Conservation (phyloP, 805 yeast species). For the Starmerella ratchasimensis region DNA sequence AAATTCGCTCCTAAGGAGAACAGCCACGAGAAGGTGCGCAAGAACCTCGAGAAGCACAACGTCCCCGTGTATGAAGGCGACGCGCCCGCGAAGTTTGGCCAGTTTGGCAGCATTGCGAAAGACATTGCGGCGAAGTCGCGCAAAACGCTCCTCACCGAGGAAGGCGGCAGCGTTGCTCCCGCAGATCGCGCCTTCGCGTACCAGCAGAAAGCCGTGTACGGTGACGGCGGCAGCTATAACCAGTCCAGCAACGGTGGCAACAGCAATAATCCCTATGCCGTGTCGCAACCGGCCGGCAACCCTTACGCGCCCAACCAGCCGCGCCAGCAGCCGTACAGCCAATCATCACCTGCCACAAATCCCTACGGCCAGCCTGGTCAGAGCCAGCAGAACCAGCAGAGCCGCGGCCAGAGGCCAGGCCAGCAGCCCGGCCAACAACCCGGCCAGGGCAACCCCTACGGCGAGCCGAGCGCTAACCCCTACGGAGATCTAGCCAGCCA, state of each 20-base stretch:
- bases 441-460: no score
- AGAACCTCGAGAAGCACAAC: slow-evolving; percentile 31
- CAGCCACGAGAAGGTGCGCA: slow-evolving; percentile 34
- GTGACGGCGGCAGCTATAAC: slow-evolving; percentile 12
- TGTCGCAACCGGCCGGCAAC: slow-evolving; percentile 17
- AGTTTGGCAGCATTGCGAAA: slow-evolving; percentile 37
- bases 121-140: slow-evolving; percentile 25
- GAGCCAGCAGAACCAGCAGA: no score
- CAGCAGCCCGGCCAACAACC: no score
- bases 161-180: slow-evolving; percentile 13
- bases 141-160: slow-evolving; percentile 14
- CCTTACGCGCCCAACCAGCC: slow-evolving; percentile 15
- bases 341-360: not conserved
- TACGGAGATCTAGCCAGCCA: slow-evolving; percentile 1
- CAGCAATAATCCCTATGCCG: slow-evolving; percentile 17
- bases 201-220: slow-evolving; percentile 19
- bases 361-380: not conserved
- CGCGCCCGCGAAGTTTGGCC: slow-evolving; percentile 38
- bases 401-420: no score
- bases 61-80: slow-evolving; percentile 30
- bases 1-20: slow-evolving; percentile 35
- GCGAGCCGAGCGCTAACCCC: slow-evolving; percentile 6
- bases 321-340: not conserved
- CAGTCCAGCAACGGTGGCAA: slow-evolving; percentile 3
- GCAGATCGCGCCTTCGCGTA: slow-evolving; percentile 16